Evolutionary conservation across 2,329 filamentous ascomycete species (phyloP), one percentile per base, ranked within the genome.

Genomic region (Fusarium proliferatum): DNA sequence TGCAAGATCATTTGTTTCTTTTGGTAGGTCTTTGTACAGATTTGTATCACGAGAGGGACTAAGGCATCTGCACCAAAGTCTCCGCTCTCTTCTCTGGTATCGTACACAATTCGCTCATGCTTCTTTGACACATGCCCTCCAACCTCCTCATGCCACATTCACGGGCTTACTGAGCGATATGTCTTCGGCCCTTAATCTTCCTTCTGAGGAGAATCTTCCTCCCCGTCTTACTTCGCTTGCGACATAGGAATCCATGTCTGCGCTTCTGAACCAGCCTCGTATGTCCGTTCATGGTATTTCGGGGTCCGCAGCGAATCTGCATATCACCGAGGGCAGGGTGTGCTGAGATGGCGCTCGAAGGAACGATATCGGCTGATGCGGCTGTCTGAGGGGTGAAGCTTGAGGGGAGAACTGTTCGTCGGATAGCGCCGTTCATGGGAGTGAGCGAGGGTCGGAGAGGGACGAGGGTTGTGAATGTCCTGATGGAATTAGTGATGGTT

Each of bases 181-280:
- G 80, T 76, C 81, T 83, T 71, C 89, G 81, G 60, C 88, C 86
- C 86, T 90, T 90, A 19, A 83, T 74, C 80, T 78, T 84, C 80
- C 89, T 84, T 76, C 88, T 81, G 78, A 82, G 80, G 59, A 91
- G 77, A 67, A 85, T 88, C 81, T 86, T 88, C 64, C 85, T 82
- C 6, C 89, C 89, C 15, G 84, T 86, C 77, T 84, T 85, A 51
- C 85, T 86, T 73, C 85, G 82, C 73, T 85, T 80, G 42, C 89
- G 83, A 73, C 83, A 85, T 53, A 91, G 79, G 75, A 90, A 91
- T 2, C 89, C 89, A 72, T 88, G 86, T 73, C 88, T 85, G 30
- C 89, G 84, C 84, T 90, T 91, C 81, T 90, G 87, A 19, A 90
- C 80, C 61, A 90, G 82, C 41, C 89, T 84, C 61, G 86, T 89